Base-by-base conservation (phyloP, 1,139 yeast species). In the Pichia sp. region DNA sequence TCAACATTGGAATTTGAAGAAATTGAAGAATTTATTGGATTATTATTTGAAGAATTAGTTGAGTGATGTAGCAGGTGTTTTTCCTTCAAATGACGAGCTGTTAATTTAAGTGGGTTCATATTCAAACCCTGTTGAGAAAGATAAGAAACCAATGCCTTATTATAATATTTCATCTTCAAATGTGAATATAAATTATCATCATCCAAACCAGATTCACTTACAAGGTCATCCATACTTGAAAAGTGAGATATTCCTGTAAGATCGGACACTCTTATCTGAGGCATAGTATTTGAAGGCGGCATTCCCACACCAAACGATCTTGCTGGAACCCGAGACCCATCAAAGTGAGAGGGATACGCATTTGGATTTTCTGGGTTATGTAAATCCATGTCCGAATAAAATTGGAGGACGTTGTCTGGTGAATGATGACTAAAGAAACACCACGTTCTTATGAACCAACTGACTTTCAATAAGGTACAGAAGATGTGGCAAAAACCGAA, bases 121-220 rank as follows among this genome's bases (percentile, higher is more conserved):
- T 60, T 62, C 18, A 65, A 47, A 5, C 68, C 68, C 44, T 65
- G 68, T 27, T 62, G 61, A 2, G 52, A 42, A 22, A 66, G 46
- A 48, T 61, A 66, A 3, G 53, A 49, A 6, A 59, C 47, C n/a
- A 66, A 50, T 5, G 60, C 55, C 48, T 60, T 61, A 46, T 66
- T 65, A 45, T 63, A 62, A 2, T 59, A 44, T 42, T 58, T 63
- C 46, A 66, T 31, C 29, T 61, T 57, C 6, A 51, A 19, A 27
- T 44, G 46, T 14, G 39, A 46, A 13, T 49, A 41, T 16, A 31
- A n/a, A 33, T 42, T 50, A 3, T 56, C 25, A 33, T 52, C 56
- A 19, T 61, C 64, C 5, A 58, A 56, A 11, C 57, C 58, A 0
- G 60, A 47, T 28, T 61, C 61, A 44, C 58, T 54, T 2, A 60